Evolutionary conservation across 352 stramenopile species (phyloP), one percentile per base, ranked within the genome.

Genomic region (Phytophthora meadii): DNA sequence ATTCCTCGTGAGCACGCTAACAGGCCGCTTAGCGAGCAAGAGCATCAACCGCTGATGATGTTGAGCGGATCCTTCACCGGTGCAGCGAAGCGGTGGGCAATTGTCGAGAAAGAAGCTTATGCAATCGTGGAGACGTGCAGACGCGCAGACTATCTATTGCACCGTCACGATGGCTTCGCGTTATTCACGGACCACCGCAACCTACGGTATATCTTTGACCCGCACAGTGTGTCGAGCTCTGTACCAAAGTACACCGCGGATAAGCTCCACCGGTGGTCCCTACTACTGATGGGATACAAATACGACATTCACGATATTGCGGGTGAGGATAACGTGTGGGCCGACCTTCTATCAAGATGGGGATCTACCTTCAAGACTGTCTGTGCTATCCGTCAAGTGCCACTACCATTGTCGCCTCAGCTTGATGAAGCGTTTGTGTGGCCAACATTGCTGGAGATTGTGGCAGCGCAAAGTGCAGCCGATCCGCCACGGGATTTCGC

Each of bases 281-380:
- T 19, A 19, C 19, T 19, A 19, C 19, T 19, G 19, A 19, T 19
- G 19, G 19, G 19, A 19, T 19, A 19, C 19, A 19, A 19, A 19
- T 19, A 19, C 19, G 19, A 19, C 19, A 19, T 19, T 19, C 19
- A 19, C 19, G 19, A 19, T 19, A 19, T 19, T 19, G 19, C 19
- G 19, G 19, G 19, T 19, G 19, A 19, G 19, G 19, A 19, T 19
- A 19, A 19, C 19, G 19, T 19, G 19, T 19, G 19, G 19, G 54
- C 30, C 0, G 48, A 65, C 32, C 12, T 65, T 3, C 14, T 70
- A 5, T 65, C 46, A 0, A 19, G 54, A 3, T 70, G 49, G 47
- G 62, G 46, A 0, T 46, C 46, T 2, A 36, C 41, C 2, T 47
- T 65, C 27, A 42, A 15, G 27, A 61, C 42, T 1, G 34, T 61